These are phyloP conservation scores for Leishmania tarentolae DNA, from an alignment of 208 protist genomes.

Conservation along the genomic window DNA sequence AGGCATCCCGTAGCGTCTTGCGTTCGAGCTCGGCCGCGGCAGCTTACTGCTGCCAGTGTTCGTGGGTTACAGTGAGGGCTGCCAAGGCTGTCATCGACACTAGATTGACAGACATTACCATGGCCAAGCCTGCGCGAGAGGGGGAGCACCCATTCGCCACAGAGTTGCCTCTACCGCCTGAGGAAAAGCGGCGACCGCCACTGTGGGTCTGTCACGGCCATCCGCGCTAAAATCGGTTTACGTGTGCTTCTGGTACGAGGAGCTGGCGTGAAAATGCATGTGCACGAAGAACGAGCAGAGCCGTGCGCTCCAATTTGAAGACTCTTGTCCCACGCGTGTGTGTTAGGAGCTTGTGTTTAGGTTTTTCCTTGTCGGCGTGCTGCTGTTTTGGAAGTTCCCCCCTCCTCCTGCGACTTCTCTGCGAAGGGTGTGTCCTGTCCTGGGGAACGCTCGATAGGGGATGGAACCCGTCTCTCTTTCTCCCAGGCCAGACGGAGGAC, in stretches of 20 bases:
- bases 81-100: constrained; percentile 58
- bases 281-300: not conserved
- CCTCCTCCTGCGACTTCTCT: no score
- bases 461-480: not conserved
- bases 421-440: not conserved
- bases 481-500: not conserved
- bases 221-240: not conserved
- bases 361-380: not conserved
- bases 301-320: not conserved
- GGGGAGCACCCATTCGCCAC: constrained; percentile 51
- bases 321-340: not conserved
- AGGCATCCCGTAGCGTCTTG: constrained; percentile 37
- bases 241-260: not conserved
- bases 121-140: constrained; percentile 5
- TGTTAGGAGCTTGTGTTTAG: not conserved
- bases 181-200: constrained; percentile 64
- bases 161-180: constrained; percentile 38
- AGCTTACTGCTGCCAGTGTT: constrained; percentile 90
- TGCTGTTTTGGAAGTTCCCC: not conserved
- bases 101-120: constrained; percentile 43
- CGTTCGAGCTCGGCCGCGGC: constrained; percentile 30
- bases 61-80: constrained; percentile 69
- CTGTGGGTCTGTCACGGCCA: constrained; percentile 83
- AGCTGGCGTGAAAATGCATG: not conserved
- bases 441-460: not conserved